Conservation (phyloP, 2,329 filamentous ascomycete genomes). For the Clarireedia paspali region DNA sequence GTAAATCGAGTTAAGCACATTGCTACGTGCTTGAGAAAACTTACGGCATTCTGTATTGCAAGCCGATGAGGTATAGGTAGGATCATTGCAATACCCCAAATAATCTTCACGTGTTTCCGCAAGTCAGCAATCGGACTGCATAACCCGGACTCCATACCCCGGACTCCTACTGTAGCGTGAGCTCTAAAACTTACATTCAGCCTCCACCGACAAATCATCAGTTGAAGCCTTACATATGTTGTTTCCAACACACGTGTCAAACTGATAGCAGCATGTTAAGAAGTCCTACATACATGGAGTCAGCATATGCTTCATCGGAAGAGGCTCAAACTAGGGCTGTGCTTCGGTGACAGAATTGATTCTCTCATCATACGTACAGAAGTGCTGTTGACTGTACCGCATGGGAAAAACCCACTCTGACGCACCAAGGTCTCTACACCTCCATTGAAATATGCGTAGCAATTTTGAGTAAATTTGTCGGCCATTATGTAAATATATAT, state of each 20-base stretch:
- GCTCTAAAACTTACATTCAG: not conserved
- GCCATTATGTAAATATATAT: not conserved
- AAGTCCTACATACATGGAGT: not conserved
- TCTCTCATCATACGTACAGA: not conserved
- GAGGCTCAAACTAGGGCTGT: not conserved
- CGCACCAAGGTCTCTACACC: not conserved
- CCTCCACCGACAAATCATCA: not conserved
- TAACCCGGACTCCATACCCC: not conserved
- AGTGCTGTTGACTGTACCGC: not conserved
- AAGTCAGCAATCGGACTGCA: not conserved
- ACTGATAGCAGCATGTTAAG: not conserved
- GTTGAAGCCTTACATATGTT: constrained; percentile 1
- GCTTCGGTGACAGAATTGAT: no score
- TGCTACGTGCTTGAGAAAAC: not conserved
- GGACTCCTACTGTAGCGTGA: not conserved
- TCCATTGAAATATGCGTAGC: not conserved
- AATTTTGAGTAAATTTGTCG: constrained; percentile 1
- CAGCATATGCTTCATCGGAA: not conserved
- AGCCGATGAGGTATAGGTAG: not conserved
- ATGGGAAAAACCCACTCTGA: not conserved
- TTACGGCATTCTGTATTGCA: not conserved
- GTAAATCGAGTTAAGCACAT: not conserved
- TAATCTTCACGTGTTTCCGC: not conserved
- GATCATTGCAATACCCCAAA: constrained; percentile 2
- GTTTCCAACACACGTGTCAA: not conserved